Conservation (phyloP, 2,329 filamentous ascomycete genomes). For the Aphanocladium album region DNA sequence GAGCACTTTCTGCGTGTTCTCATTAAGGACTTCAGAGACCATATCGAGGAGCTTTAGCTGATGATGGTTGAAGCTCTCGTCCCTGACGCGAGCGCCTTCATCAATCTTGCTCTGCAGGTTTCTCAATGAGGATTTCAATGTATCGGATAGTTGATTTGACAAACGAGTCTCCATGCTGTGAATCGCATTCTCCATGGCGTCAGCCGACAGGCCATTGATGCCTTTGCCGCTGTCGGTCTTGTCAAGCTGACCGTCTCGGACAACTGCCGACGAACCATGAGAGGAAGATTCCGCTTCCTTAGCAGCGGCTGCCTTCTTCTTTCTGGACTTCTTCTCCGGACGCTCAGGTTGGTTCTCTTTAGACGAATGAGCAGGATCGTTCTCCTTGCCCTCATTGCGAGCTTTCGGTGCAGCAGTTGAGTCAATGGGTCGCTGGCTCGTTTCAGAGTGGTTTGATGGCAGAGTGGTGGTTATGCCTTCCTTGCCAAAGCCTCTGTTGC, state of each 20-base stretch:
- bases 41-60: slow-evolving; percentile 52
- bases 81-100: slow-evolving; percentile 56
- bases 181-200: slow-evolving; percentile 50
- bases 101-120: slow-evolving; percentile 59
- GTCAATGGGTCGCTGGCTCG: slow-evolving; percentile 28
- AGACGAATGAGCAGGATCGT: slow-evolving; percentile 37
- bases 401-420: slow-evolving; percentile 31
- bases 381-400: slow-evolving; percentile 44
- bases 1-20: slow-evolving; percentile 66
- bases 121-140: slow-evolving; percentile 53
- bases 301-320: slow-evolving; percentile 59
- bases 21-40: slow-evolving; percentile 56
- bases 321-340: slow-evolving; percentile 55
- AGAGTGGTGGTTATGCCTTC: slow-evolving; percentile 28
- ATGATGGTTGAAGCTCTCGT: slow-evolving; percentile 47
- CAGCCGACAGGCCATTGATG: slow-evolving; percentile 32
- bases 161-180: slow-evolving; percentile 49
- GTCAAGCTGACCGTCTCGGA: slow-evolving; percentile 30
- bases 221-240: slow-evolving; percentile 29
- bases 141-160: slow-evolving; percentile 41
- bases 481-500: slow-evolving; percentile 31
- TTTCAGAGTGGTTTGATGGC: slow-evolving; percentile 22
- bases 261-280: slow-evolving; percentile 33
- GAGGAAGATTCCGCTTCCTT: slow-evolving; percentile 40
- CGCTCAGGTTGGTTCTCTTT: slow-evolving; percentile 48